phyloP scores from a whole-genome alignment of 805 yeast genomes.

The Middelhovenomyces tepae region DNA sequence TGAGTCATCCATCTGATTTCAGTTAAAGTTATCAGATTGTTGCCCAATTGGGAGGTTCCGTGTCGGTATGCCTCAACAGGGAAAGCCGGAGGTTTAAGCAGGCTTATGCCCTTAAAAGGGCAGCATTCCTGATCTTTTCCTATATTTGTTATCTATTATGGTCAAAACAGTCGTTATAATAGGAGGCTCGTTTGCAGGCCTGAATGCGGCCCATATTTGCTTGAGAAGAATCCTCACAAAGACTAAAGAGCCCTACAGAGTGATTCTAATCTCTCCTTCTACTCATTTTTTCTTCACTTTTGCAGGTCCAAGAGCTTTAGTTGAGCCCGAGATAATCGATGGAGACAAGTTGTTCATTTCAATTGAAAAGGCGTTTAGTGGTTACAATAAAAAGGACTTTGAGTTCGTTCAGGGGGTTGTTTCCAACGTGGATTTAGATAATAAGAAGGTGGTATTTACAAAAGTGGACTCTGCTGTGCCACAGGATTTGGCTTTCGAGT shows the following conservation, averaged over 20 bases:
- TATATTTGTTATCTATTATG: no score
- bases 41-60: no score
- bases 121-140: no score
- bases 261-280: conserved; percentile 14
- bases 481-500: conserved; percentile 9
- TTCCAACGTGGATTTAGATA: conserved; percentile 9
- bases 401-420: conserved; percentile 12
- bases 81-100: no score
- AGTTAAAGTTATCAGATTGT: no score
- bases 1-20: no score
- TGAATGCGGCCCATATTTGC: conserved; percentile 1
- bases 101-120: no score
- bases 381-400: conserved; percentile 1
- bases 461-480: background rate
- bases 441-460: conserved; percentile 7
- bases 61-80: no score
- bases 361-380: background rate
- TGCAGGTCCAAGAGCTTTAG: conserved; percentile 14
- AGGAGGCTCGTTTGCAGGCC: conserved; percentile 2
- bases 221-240: background rate
- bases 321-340: conserved; percentile 9
- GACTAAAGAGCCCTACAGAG: conserved; percentile 5
- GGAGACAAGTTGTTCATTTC: background rate
- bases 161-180: conserved; percentile 1
- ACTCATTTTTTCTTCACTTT: conserved; percentile 9